phyloP scores from a whole-genome alignment of 495 filamentous ascomycete genomes.

The Diplogelasinospora grovesii region DNA sequence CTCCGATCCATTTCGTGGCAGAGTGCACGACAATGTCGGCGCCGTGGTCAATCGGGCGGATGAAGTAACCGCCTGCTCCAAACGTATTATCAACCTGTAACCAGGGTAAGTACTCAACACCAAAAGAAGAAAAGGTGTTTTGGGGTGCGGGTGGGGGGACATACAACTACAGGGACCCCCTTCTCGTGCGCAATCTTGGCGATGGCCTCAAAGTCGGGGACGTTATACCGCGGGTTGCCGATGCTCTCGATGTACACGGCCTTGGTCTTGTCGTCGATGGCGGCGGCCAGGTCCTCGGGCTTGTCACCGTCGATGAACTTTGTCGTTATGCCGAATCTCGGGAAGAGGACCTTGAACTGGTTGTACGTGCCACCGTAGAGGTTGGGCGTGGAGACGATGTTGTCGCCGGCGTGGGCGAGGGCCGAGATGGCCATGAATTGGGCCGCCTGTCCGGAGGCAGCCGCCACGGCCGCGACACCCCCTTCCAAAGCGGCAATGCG shows the following conservation, averaged over 20 bases:
- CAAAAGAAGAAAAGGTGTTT: too few species aligned
- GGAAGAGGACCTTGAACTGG: constrained; percentile 89
- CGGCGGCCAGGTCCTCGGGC: constrained; percentile 71
- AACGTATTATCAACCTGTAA: constrained; percentile 89
- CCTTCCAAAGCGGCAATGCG: constrained; percentile 93
- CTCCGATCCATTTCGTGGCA: constrained; percentile 98
- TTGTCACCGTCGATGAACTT: constrained; percentile 87
- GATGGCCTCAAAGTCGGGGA: constrained; percentile 83
- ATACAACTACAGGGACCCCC: constrained; percentile 77
- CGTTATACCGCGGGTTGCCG: constrained; percentile 92
- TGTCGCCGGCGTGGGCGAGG: constrained; percentile 80
- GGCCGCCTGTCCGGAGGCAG: constrained; percentile 85
- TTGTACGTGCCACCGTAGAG: constrained; percentile 98
- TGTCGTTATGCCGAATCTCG: constrained; percentile 78
- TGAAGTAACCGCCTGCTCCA: constrained; percentile 89
- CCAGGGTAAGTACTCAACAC: constrained; percentile 9
- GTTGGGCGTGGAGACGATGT: constrained; percentile 89
- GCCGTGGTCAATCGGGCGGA: constrained; percentile 85
- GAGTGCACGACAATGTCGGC: constrained; percentile 94
- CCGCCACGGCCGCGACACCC: constrained; percentile 82
- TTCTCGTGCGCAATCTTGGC: constrained; percentile 71
- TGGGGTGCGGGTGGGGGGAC: constrained; percentile 22
- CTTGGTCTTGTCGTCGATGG: constrained; percentile 95
- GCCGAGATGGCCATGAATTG: constrained; percentile 91
- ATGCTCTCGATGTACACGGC: constrained; percentile 94